Evolutionary conservation across 225 moss, liverwort and hornwort genomes (phyloP).

Genomic region (Bryum argenteum): DNA sequence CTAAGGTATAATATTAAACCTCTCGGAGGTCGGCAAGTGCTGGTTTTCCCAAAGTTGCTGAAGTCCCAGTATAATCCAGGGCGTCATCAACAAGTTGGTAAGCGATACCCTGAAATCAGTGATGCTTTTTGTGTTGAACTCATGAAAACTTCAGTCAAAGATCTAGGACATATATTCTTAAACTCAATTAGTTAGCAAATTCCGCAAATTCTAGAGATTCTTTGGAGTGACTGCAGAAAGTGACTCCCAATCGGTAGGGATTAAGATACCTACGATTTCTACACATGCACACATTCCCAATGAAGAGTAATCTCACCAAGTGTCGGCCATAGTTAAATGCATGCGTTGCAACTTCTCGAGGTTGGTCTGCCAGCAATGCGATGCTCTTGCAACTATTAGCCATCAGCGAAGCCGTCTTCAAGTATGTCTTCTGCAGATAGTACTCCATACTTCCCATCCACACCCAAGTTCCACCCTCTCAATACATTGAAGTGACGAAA

Average conservation of each 20-base stretch:
- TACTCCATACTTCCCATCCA: slow-evolving; percentile 81
- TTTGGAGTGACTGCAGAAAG: neutral
- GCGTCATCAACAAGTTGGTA: slow-evolving; percentile 95
- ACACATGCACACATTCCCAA: neutral
- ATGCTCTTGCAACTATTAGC: slow-evolving; percentile 94
- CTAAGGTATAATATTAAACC: slow-evolving; percentile 37
- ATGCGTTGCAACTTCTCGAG: slow-evolving; percentile 71
- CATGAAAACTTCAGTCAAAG: neutral
- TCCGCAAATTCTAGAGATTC: neutral
- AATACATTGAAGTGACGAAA: slow-evolving; percentile 19
- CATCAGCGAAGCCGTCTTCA: slow-evolving; percentile 87
- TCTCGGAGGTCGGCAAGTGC: slow-evolving; percentile 78
- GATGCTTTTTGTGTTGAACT: slow-evolving; percentile 18
- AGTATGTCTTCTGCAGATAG: slow-evolving; percentile 86
- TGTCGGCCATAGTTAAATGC: slow-evolving; percentile 81
- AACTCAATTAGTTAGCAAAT: neutral
- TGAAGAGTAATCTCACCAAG: slow-evolving; percentile 51
- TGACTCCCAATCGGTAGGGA: neutral
- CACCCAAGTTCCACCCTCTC: slow-evolving; percentile 21
- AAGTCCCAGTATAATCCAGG: slow-evolving; percentile 79
- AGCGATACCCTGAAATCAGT: slow-evolving; percentile 63
- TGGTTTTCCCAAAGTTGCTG: slow-evolving; percentile 81
- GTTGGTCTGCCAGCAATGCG: slow-evolving; percentile 83
- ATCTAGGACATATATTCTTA: neutral
- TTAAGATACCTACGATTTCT: neutral